Percentiles rank a stretch among this genome's conserved stretches.
These are phyloP conservation scores for Bifiguratus adelaidae DNA, from an alignment of 192 early-diverging fungal species.

Conservation along the genomic window DNA sequence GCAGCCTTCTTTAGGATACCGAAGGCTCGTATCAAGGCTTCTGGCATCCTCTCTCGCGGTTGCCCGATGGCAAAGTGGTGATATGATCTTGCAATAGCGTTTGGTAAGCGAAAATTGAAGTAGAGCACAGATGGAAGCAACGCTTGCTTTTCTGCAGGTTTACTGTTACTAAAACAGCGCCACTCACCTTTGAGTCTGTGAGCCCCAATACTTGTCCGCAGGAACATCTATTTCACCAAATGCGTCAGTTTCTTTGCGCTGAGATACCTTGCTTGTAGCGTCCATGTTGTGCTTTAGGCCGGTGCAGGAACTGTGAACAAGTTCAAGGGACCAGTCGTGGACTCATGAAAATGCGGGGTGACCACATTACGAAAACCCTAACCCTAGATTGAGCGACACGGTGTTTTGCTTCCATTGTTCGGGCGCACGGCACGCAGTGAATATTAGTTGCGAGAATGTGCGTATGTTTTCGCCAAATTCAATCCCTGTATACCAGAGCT, in stretches of 20 bases:
- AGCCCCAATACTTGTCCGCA: conserved; percentile 89
- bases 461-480: no score
- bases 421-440: not conserved
- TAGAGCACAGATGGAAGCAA: not conserved
- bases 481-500: no score
- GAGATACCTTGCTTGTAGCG: conserved; percentile 1
- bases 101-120: not conserved
- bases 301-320: not conserved
- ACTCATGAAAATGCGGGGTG: not conserved
- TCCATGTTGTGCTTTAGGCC: not conserved
- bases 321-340: not conserved
- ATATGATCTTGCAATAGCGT: conserved; percentile 43
- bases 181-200: conserved; percentile 94
- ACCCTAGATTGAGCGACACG: not conserved
- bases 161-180: no score
- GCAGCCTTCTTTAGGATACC: conserved; percentile 90
- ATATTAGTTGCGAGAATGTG: no score
- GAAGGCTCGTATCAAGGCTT: conserved; percentile 86
- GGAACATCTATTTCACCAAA: conserved; percentile 94
- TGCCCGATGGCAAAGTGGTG: conserved; percentile 97
- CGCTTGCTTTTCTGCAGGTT: no score
- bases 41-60: conserved; percentile 82
- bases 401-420: no score
- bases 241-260: conserved; percentile 65
- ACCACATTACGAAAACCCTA: not conserved